These are phyloP conservation scores for Hymenoscyphus albidus DNA, from an alignment of 2,329 filamentous ascomycete genomes.

Conservation along the genomic window DNA sequence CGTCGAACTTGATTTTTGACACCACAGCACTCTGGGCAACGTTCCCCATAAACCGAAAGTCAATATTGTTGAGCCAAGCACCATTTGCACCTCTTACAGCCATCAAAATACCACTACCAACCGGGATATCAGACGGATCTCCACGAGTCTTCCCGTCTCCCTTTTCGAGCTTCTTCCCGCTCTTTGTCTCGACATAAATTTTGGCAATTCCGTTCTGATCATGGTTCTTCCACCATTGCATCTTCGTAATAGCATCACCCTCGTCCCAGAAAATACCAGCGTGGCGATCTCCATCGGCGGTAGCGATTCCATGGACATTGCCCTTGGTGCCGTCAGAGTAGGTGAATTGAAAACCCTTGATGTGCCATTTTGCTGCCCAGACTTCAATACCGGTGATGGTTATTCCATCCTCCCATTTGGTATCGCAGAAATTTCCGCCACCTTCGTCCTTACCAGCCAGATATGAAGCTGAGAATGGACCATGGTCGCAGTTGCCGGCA, in stretches of 20 bases:
- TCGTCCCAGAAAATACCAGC: background rate
- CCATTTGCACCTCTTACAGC: background rate
- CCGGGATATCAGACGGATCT: background rate
- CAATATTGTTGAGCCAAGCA: background rate
- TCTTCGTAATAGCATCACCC: conserved; percentile 3
- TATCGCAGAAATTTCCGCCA: conserved; percentile 1
- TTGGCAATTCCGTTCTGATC: background rate
- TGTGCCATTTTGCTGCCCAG: conserved; percentile 4
- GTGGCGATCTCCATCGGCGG: background rate
- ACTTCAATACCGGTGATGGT: conserved; percentile 6
- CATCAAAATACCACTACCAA: conserved; percentile 2
- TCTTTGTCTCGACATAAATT: background rate
- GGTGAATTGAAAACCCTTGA: conserved; percentile 1
- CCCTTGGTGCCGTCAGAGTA: conserved; percentile 7
- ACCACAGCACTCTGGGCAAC: background rate
- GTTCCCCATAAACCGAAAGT: background rate
- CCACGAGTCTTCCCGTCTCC: background rate
- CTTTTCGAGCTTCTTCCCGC: background rate
- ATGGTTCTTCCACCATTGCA: conserved; percentile 3
- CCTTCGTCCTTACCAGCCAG: background rate
- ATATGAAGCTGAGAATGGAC: background rate
- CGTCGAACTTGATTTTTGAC: conserved; percentile 1
- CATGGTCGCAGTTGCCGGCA: background rate
- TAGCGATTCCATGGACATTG: background rate
- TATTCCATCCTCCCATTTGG: background rate